Evolutionary conservation across 495 filamentous ascomycete genomes (phyloP), one percentile per base, ranked within the genome.

Genomic region (Hyaloscypha bicolor): DNA sequence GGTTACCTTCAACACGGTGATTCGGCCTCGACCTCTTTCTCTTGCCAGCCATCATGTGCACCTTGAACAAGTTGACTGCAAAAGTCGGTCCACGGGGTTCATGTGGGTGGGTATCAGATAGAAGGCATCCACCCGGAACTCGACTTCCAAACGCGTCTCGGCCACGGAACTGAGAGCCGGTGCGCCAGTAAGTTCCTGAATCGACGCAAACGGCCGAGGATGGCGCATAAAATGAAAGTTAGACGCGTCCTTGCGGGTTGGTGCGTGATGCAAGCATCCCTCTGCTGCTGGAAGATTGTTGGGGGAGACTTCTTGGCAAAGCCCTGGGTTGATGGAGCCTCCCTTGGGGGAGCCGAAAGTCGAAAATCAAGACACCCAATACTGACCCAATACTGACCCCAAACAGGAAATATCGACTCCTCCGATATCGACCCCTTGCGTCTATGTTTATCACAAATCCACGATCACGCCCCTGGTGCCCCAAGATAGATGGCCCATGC

Each of bases 1-100:
- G 58, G 39, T 64, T 62, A 55, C 58, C 64, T 52, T 35, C 42
- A 33, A 22, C 22, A 3, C 37, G 59, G 4, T 74, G 51, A 42
- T 55, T 48, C 52, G 69, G 48, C 39, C 61, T 59, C 31, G 35
- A 68, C 58, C 69, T 71, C 65, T 76, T 79, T 69, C 77, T 79
- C 37, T 69, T 66, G 33, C 72, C 69, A 11, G 69, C 69, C 31
- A 69, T 70, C 30, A 45, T 64, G 35, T 39, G 62, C 55, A 37
- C 55, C 64, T 45, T 60, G 56, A 29, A 21, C 56, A 9, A 8
- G 6, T 52, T 29, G 22, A 25, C 35, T 37, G 60, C 33, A 31
- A 6, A 48, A 19, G 16, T 48, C 42, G 16, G 11, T 6, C 16
- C 42, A 45, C 42, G 42, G 42, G 14, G 9, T 45, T 45, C 42